Evolutionary conservation across 768 basidiomycete species (phyloP).

Genomic region (Pilatotrama ljubarskyi): DNA sequence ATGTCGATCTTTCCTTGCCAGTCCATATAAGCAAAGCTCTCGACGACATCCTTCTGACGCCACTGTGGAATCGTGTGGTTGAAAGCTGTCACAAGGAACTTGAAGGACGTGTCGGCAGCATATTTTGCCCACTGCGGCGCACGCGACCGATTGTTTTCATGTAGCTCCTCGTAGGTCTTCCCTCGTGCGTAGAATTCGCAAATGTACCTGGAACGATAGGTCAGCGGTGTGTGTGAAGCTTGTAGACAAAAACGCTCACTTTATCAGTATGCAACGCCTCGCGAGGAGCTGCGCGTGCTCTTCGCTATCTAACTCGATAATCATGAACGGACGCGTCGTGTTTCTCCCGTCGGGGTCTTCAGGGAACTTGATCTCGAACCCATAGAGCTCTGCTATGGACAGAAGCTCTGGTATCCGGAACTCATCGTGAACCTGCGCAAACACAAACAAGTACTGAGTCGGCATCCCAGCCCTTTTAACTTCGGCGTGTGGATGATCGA

Average conservation of each 20-base stretch:
- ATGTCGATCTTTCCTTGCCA: conserved; percentile 81
- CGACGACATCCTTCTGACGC: conserved; percentile 66
- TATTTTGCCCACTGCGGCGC: conserved; percentile 58
- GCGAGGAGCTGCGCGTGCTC: conserved; percentile 76
- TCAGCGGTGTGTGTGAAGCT: not conserved
- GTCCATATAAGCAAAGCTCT: conserved; percentile 84
- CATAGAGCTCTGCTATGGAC: conserved; percentile 74
- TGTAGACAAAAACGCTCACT: conserved; percentile 46
- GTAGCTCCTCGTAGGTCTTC: conserved; percentile 66
- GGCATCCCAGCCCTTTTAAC: not conserved
- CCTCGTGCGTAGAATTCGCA: conserved; percentile 80
- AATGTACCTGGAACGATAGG: conserved; percentile 53
- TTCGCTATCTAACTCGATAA: conserved; percentile 66
- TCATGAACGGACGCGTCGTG: conserved; percentile 69
- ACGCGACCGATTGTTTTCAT: conserved; percentile 49
- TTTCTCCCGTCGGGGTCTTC: conserved; percentile 47
- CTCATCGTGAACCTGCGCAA: conserved; percentile 79
- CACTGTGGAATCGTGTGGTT: conserved; percentile 72
- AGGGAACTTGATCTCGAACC: conserved; percentile 58
- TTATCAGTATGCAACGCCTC: conserved; percentile 77
- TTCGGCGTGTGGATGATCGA: not conserved
- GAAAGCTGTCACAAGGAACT: conserved; percentile 72
- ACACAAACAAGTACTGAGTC: conserved; percentile 59
- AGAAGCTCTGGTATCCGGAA: conserved; percentile 83
- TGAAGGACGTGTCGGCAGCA: conserved; percentile 71